phyloP scores from a whole-genome alignment of 2,329 filamentous ascomycete species.

The Alternaria panax region DNA sequence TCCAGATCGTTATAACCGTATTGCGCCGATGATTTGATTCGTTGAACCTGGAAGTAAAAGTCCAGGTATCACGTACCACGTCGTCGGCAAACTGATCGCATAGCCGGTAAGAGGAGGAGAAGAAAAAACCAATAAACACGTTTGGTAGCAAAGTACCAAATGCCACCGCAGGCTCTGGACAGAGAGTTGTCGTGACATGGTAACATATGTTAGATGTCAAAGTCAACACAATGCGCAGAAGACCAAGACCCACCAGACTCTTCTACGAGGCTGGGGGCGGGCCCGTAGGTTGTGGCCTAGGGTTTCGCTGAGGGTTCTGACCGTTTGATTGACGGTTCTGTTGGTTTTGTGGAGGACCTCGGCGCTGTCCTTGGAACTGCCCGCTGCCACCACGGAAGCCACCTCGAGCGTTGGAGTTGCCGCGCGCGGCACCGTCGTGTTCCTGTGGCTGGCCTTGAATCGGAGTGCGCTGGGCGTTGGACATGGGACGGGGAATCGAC shows the following conservation, averaged over 20 bases:
- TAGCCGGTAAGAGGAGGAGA: constrained; percentile 40
- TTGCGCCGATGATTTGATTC: constrained; percentile 45
- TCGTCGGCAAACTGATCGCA: constrained; percentile 42
- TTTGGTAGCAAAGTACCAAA: constrained; percentile 28
- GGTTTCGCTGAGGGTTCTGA: constrained; percentile 44
- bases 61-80: constrained; percentile 47
- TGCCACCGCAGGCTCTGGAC: constrained; percentile 36
- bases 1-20: constrained; percentile 43
- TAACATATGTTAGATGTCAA: constrained; percentile 22
- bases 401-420: constrained; percentile 34
- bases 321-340: constrained; percentile 47
- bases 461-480: constrained; percentile 55
- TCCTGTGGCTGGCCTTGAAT: constrained; percentile 39
- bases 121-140: constrained; percentile 39
- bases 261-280: constrained; percentile 38
- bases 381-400: constrained; percentile 45
- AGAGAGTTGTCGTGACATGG: constrained; percentile 42
- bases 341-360: constrained; percentile 38
- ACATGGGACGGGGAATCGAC: constrained; percentile 84
- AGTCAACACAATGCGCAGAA: constrained; percentile 44
- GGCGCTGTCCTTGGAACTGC: constrained; percentile 42
- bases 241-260: constrained; percentile 18
- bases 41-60: constrained; percentile 39
- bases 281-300: constrained; percentile 42
- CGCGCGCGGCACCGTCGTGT: constrained; percentile 34